Conservation (phyloP, 345 rosid species). For the Populus pruinosa region DNA sequence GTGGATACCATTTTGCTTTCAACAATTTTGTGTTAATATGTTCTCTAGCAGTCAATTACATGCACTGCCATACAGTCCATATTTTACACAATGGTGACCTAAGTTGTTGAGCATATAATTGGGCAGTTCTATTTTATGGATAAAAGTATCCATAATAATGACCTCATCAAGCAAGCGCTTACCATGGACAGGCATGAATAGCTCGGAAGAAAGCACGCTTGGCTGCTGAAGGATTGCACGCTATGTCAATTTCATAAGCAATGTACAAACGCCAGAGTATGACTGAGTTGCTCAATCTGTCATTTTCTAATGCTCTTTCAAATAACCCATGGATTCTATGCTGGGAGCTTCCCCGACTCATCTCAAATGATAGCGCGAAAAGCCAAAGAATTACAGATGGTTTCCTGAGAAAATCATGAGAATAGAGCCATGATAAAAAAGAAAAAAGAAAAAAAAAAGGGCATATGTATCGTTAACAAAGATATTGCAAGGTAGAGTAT, state of each 20-base stretch:
- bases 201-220: conserved; percentile 82
- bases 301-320: conserved; percentile 80
- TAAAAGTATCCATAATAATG: not conserved
- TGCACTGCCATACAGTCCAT: no score
- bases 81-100: not conserved
- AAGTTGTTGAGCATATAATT: not conserved
- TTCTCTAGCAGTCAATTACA: no score
- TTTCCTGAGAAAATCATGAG: conserved; percentile 45
- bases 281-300: conserved; percentile 50
- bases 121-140: not conserved
- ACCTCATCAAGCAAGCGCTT: conserved; percentile 14
- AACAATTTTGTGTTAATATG: no score
- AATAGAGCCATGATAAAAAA: not conserved
- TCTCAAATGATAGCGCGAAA: conserved; percentile 74
- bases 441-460: not conserved
- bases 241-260: conserved; percentile 68
- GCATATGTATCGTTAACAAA: not conserved
- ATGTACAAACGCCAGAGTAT: conserved; percentile 86
- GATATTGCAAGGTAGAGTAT: not conserved
- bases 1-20: no score
- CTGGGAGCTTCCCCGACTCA: conserved; percentile 56
- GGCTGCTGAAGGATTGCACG: conserved; percentile 57
- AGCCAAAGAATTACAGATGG: conserved; percentile 72
- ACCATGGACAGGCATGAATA: conserved; percentile 96
- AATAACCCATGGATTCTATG: conserved; percentile 81